phyloP scores from a whole-genome alignment of 2,329 filamentous ascomycete species.

The Lasiodiplodia sp. region DNA sequence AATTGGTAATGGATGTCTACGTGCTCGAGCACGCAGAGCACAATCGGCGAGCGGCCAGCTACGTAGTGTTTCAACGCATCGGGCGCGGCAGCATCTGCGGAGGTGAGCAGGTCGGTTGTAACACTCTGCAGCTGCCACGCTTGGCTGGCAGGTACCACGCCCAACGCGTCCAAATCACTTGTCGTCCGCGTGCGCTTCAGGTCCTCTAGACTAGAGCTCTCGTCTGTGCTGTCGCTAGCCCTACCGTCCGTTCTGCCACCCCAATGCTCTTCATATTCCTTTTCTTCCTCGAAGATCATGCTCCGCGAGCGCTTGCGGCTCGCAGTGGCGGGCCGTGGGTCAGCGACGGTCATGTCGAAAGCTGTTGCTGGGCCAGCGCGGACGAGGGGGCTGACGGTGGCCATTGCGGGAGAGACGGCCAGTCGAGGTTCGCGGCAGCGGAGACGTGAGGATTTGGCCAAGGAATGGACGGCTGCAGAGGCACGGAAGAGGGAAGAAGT shows the following conservation, averaged over 20 bases:
- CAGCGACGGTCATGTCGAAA: not conserved
- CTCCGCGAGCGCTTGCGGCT: constrained; percentile 28
- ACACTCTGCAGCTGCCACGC: constrained; percentile 44
- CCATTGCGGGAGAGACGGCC: not conserved
- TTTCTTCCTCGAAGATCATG: constrained; percentile 14
- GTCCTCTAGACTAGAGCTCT: not conserved
- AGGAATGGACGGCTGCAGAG: not conserved
- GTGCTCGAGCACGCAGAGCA: constrained; percentile 27
- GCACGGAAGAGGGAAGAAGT: not conserved
- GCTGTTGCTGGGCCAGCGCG: not conserved
- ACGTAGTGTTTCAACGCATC: not conserved
- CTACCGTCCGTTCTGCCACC: not conserved
- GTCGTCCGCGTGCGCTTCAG: constrained; percentile 46
- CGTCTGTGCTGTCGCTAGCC: not conserved
- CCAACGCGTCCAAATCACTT: constrained; percentile 46
- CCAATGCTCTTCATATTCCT: constrained; percentile 3
- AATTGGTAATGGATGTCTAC: constrained; percentile 19
- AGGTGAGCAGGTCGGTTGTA: not conserved
- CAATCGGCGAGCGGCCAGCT: not conserved
- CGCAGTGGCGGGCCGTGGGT: not conserved
- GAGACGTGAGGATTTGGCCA: too few relatives aligned
- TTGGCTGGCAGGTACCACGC: constrained; percentile 38
- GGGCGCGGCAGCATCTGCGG: constrained; percentile 29
- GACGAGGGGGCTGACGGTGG: not conserved
- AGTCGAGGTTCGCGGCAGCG: not conserved